Percentiles rank a stretch among this genome's conserved stretches.
These are phyloP conservation scores for Xylaria digitata DNA, from an alignment of 2,329 filamentous ascomycete species.

Conservation along the genomic window DNA sequence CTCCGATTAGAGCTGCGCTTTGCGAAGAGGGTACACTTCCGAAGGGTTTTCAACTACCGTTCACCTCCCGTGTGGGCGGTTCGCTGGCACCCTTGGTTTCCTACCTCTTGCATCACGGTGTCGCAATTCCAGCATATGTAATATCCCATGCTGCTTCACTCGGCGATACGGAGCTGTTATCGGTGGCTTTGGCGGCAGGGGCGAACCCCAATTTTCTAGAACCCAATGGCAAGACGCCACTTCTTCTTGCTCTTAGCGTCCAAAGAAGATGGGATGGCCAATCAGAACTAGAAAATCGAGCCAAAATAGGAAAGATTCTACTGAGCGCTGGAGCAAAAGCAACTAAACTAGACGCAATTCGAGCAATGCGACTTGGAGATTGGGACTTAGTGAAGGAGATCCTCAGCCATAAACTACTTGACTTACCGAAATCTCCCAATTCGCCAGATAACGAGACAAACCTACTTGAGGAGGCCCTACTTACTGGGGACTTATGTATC, in stretches of 20 bases:
- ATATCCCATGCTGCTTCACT: not conserved
- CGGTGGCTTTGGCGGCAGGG: not conserved
- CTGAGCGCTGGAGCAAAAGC: not conserved
- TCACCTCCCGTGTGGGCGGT: not conserved
- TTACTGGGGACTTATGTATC: not conserved
- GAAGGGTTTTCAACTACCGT: not conserved
- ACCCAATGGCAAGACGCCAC: not conserved
- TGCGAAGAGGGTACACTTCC: no score
- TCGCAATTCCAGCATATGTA: not conserved
- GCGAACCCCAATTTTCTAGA: not conserved
- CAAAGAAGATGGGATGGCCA: no score
- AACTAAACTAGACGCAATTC: not conserved
- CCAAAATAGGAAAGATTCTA: not conserved
- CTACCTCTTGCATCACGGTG: not conserved
- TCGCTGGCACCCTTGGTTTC: not conserved
- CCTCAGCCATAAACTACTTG: not conserved
- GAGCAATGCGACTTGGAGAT: not conserved
- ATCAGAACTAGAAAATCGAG: no score
- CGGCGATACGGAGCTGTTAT: not conserved
- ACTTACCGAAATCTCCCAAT: not conserved
- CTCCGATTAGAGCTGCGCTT: no score
- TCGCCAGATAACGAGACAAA: not conserved
- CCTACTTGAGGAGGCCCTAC: not conserved
- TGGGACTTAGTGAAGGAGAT: slow-evolving; percentile 7
- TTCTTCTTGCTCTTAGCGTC: not conserved